A percentile compares a stretch with the other conserved stretches of the same genome.
Evolutionary conservation across 306 rosid genomes (phyloP).

Genomic region (Ammopiptanthus mongolicus): DNA sequence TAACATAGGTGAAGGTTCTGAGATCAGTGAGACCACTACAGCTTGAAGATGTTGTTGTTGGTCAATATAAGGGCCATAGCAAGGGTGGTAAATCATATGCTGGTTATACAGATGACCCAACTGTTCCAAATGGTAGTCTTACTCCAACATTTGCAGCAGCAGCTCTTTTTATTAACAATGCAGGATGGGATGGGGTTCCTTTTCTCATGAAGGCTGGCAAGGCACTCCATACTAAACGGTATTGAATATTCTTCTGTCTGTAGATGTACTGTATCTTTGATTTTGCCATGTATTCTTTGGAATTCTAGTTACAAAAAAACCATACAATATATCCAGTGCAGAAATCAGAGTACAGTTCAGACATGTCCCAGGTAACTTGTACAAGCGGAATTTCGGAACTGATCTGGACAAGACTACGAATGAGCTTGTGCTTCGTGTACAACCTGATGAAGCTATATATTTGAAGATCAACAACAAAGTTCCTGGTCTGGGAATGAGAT

Average conservation of each 20-base stretch:
- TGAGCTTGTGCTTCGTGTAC: conserved; percentile 97
- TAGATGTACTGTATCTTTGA: not conserved
- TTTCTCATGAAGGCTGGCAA: conserved; percentile 98
- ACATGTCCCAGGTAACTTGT: conserved; percentile 94
- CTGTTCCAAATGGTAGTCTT: conserved; percentile 73
- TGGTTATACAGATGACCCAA: conserved; percentile 77
- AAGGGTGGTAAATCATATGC: conserved; percentile 67
- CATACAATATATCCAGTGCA: conserved; percentile 59
- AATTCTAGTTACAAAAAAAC: conserved; percentile 5
- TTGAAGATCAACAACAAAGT: conserved; percentile 96
- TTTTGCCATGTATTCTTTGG: conserved; percentile 1
- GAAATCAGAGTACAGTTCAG: conserved; percentile 98
- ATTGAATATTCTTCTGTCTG: conserved; percentile 4
- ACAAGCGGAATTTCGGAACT: conserved; percentile 80
- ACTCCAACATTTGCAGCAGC: conserved; percentile 98
- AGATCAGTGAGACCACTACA: conserved; percentile 78
- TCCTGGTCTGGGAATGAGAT: conserved; percentile 97
- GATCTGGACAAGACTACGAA: conserved; percentile 89
- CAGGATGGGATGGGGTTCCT: conserved; percentile 99
- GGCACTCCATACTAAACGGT: conserved; percentile 91
- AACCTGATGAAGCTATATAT: conserved; percentile 93
- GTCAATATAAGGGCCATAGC: conserved; percentile 91
- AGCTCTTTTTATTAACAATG: conserved; percentile 85
- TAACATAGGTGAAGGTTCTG: conserved; percentile 84
- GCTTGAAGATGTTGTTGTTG: conserved; percentile 84